Evolutionary conservation across 179 eudicot genomes (phyloP).

Genomic region (Spergularia azorica): DNA sequence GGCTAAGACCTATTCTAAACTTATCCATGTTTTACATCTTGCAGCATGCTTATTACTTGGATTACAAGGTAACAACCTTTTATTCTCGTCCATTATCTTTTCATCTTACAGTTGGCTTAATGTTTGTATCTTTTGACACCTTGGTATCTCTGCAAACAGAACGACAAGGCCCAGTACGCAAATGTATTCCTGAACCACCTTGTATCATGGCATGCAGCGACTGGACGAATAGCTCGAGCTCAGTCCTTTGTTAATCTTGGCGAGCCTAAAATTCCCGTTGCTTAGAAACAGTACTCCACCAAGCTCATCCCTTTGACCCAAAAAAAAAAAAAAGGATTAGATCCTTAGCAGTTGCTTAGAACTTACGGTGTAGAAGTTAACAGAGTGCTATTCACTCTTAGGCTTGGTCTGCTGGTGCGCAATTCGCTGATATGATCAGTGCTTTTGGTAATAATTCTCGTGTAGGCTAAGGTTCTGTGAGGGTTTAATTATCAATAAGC

Average conservation of each 20-base stretch:
- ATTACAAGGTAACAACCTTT: slow-evolving; percentile 58
- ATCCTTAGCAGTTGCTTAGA: too few relatives aligned
- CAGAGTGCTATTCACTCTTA: too few relatives aligned
- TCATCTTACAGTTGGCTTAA: not conserved
- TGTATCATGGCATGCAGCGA: slow-evolving; percentile 84
- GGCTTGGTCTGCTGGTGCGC: too few relatives aligned
- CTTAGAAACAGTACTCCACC: slow-evolving; percentile 20
- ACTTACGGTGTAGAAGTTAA: too few relatives aligned
- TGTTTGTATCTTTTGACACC: slow-evolving; percentile 3
- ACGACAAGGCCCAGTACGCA: slow-evolving; percentile 64
- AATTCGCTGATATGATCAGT: too few relatives aligned
- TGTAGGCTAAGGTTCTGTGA: too few relatives aligned
- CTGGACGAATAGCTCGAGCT: slow-evolving; percentile 76
- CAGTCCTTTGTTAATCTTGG: slow-evolving; percentile 87
- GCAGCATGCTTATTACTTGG: slow-evolving; percentile 99
- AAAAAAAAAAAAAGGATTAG: too few relatives aligned
- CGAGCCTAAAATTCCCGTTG: slow-evolving; percentile 83
- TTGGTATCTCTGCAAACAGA: slow-evolving; percentile 42
- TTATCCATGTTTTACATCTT: slow-evolving; percentile 19
- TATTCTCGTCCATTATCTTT: not conserved
- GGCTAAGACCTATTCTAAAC: not conserved
- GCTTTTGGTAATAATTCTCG: too few relatives aligned
- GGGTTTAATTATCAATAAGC: too few relatives aligned
- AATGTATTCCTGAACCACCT: slow-evolving; percentile 78
- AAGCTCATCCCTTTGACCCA: not conserved